phyloP scores from a whole-genome alignment of 371 early-diverging fungal species.

The Mortierella sp. region DNA sequence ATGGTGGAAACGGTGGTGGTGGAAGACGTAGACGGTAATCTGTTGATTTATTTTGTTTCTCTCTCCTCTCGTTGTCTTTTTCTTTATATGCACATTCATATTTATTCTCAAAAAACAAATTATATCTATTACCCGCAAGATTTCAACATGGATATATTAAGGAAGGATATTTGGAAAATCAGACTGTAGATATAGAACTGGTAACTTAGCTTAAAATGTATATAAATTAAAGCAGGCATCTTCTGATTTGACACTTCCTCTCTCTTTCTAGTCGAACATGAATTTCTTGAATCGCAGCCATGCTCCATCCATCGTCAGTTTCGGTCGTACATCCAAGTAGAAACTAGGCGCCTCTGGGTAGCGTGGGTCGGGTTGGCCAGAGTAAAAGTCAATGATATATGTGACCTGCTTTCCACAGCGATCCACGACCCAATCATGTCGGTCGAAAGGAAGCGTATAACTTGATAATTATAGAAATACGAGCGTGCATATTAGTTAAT shows the following conservation, averaged over 20 bases:
- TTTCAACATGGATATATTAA: background rate
- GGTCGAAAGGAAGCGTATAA: conserved; percentile 89
- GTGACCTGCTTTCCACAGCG: conserved; percentile 92
- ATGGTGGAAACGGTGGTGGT: conserved; percentile 16
- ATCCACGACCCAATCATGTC: conserved; percentile 98
- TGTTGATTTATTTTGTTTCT: conserved; percentile 10
- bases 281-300: conserved; percentile 52
- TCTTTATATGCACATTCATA: background rate
- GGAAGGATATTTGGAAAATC: background rate
- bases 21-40: conserved; percentile 30
- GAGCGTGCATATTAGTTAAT: background rate
- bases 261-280: conserved; percentile 31
- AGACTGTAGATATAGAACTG: background rate
- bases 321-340: conserved; percentile 91
- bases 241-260: background rate
- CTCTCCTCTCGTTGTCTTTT: background rate
- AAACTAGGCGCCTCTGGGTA: conserved; percentile 76
- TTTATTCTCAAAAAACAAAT: background rate
- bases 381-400: conserved; percentile 97
- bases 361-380: conserved; percentile 73
- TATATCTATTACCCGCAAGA: background rate
- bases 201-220: background rate
- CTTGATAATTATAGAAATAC: conserved; percentile 33
- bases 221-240: background rate
- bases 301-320: conserved; percentile 38